Percentiles rank a stretch among this genome's conserved stretches.
Evolutionary conservation across 495 filamentous ascomycete species (phyloP).

Genomic region (Hyaloscypha variabilis): DNA sequence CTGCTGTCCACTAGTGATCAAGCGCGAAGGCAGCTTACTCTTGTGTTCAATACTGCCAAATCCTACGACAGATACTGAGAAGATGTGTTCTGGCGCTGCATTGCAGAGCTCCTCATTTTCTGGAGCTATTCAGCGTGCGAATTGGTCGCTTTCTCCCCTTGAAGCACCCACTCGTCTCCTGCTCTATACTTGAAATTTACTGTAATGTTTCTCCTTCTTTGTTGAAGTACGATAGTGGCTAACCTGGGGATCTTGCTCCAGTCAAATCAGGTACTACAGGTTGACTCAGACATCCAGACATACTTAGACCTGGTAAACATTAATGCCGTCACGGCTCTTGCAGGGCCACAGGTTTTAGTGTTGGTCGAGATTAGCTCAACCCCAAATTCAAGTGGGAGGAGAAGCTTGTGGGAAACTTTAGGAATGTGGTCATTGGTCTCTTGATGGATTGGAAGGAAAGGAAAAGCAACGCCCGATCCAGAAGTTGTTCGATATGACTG

Average conservation of each 20-base stretch:
- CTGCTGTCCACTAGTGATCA: conserved; percentile 34
- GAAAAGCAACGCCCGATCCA: neutral
- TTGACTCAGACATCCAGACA: conserved; percentile 1
- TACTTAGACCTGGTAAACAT: conserved; percentile 15
- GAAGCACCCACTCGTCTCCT: too few species aligned
- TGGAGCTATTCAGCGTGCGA: conserved; percentile 14
- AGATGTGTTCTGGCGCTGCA: conserved; percentile 11
- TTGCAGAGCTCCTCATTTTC: conserved; percentile 10
- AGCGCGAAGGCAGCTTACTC: conserved; percentile 30
- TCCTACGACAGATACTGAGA: conserved; percentile 28
- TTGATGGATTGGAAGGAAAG: conserved; percentile 10
- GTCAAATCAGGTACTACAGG: too few species aligned
- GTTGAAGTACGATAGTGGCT: too few species aligned
- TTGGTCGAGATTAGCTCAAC: conserved; percentile 18
- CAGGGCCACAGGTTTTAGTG: conserved; percentile 22
- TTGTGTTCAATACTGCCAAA: conserved; percentile 34
- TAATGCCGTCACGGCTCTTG: conserved; percentile 23
- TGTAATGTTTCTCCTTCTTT: too few species aligned
- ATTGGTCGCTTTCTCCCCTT: conserved; percentile 16
- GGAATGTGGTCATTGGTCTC: conserved; percentile 11
- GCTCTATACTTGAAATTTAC: neutral
- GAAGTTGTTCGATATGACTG: conserved; percentile 1
- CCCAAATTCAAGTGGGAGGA: conserved; percentile 29
- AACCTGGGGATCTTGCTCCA: too few species aligned
- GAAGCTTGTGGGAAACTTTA: conserved; percentile 29